Conservation (phyloP, 345 rosid species). For the Gossypium arboreum region DNA sequence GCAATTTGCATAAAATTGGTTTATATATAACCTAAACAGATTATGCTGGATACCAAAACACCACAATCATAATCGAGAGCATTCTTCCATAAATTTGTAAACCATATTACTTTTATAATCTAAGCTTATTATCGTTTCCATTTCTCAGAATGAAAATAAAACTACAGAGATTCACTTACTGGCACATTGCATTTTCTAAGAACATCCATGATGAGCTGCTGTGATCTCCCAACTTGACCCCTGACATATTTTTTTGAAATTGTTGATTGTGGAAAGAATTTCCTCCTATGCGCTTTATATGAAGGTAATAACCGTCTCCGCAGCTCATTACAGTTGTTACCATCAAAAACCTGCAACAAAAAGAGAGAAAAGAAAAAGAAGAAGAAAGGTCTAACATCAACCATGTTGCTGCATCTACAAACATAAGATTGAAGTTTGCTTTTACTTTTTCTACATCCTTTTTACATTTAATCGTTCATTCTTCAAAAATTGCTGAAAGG, state of each 20-base stretch:
- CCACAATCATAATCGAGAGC: background rate
- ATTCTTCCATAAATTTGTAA: conserved; percentile 9
- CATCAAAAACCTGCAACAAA: conserved; percentile 67
- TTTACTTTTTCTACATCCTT: background rate
- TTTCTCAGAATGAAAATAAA: background rate
- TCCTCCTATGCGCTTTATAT: conserved; percentile 75
- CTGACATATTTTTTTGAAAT: conserved; percentile 34
- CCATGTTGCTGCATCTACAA: background rate
- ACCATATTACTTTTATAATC: background rate
- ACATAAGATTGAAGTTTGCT: background rate
- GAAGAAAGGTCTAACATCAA: background rate
- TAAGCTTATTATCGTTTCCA: background rate
- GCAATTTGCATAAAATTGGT: background rate
- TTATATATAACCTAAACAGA: background rate
- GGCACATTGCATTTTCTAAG: conserved; percentile 80
- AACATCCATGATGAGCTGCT: conserved; percentile 48
- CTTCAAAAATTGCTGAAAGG: background rate
- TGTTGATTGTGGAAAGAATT: conserved; percentile 28
- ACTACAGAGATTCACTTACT: conserved; percentile 42
- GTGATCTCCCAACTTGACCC: conserved; percentile 33
- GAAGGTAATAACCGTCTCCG: conserved; percentile 76
- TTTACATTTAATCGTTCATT: background rate
- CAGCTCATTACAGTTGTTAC: conserved; percentile 62
- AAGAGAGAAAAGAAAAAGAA: conserved; percentile 5
- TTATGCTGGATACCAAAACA: background rate